Base-by-base conservation (phyloP, 192 early-diverging fungal species). In the Umbelopsis isabellina region DNA sequence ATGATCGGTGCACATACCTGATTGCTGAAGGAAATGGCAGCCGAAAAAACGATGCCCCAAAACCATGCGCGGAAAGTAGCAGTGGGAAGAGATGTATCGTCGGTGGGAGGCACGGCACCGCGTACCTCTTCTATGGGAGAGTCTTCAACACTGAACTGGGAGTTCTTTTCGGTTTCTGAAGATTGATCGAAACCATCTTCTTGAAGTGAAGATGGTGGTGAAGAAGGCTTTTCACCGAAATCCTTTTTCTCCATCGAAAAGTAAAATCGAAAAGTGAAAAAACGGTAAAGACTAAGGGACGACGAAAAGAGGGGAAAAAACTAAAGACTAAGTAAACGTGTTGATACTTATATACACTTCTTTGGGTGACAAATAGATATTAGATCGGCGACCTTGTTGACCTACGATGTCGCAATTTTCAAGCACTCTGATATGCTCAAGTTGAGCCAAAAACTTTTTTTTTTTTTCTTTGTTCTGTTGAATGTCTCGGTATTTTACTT, bases 51-150 rank as follows among this genome's bases (percentile, higher is more conserved):
- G 22, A 93, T 83, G 9, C 91, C 91, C 33, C 92, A 83, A n/a
- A 91, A 78, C 86, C 88, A 88, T 8, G 88, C 82, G 45, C 93
- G 88, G 72, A 93, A 89, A 0, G 93, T 95, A 53, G 86, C 78
- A 15, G 89, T 87, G 6, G 90, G 89, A 10, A 91, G 68, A 13
- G 80, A 69, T 8, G 86, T 74, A 68, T 91, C 83, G 67, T 93
- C 92, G n/a, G 86, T 88, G 69, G 88, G 90, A 44, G 88, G 84
- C 7, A 92, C 89, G 21, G 83, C 78, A 4, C 88, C 82, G 35
- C 91, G 83, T 23, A 92, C 91, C 81, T 90, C 87, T 73, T 88
- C 86, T 75, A 90, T 90, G 27, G 91, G 91, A 69, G 84, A 85
- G 49, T 85, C 77, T 22, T 85, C 84, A 23, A 68, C 5, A 21